phyloP scores from a whole-genome alignment of 805 yeast species.

The Candida endomychidarum region DNA sequence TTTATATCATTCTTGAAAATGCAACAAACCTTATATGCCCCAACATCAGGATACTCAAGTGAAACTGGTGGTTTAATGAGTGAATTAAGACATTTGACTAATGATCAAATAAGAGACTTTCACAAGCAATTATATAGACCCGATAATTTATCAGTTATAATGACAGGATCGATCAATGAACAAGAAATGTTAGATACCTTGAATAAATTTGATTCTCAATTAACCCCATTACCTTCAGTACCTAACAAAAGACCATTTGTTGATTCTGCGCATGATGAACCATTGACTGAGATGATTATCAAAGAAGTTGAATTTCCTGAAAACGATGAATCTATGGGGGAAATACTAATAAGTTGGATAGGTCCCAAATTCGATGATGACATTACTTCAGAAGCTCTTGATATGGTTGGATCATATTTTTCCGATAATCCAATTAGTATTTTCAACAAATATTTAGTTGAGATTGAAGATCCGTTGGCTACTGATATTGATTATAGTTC shows the following conservation, averaged over 20 bases:
- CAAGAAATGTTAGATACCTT: conserved; percentile 62
- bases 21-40: conserved; percentile 54
- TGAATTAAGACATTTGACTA: conserved; percentile 70
- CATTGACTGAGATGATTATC: conserved; percentile 37
- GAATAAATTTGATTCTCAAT: conserved; percentile 57
- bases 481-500: conserved; percentile 67
- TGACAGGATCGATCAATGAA: conserved; percentile 85
- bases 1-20: conserved; percentile 60
- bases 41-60: conserved; percentile 77
- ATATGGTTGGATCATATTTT: conserved; percentile 69
- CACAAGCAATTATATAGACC: conserved; percentile 75
- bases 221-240: conserved; percentile 43
- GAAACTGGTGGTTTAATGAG: conserved; percentile 92
- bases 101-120: conserved; percentile 72
- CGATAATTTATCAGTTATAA: conserved; percentile 76
- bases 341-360: conserved; percentile 70
- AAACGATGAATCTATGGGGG: conserved; percentile 81
- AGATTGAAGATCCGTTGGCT: conserved; percentile 79
- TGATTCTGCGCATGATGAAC: conserved; percentile 55
- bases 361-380: conserved; percentile 66
- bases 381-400: conserved; percentile 63
- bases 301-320: conserved; percentile 80
- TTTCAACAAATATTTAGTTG: conserved; percentile 69
- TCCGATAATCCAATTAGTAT: conserved; percentile 77
- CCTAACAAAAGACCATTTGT: conserved; percentile 70